Percentiles rank a stretch among this genome's conserved stretches.
Evolutionary conservation across 2,329 filamentous ascomycete genomes (phyloP).

Genomic region (Diaporthe batatas): DNA sequence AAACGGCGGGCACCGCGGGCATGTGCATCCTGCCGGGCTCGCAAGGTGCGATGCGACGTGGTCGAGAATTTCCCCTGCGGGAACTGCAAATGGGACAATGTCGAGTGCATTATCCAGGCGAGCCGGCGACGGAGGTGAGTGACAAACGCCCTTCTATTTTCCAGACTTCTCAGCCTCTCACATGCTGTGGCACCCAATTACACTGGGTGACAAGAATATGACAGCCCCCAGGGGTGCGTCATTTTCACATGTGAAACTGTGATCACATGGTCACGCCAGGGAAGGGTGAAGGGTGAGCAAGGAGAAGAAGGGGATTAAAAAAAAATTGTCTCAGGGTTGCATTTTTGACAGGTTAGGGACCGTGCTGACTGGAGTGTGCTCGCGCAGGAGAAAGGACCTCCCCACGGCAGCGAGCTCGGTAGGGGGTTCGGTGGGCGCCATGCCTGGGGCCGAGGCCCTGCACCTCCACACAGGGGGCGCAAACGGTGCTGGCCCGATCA

Average conservation of each 20-base stretch:
- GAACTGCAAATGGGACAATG: constrained; percentile 86
- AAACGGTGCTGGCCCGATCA: constrained; percentile 51
- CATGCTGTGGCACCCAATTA: neutral
- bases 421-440: constrained; percentile 48
- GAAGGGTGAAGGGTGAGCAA: neutral
- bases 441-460: constrained; percentile 60
- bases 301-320: neutral
- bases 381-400: constrained; percentile 58
- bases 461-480: constrained; percentile 51
- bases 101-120: constrained; percentile 82
- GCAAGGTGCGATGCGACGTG: constrained; percentile 95
- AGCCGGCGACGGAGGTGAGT: constrained; percentile 89
- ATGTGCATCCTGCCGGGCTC: constrained; percentile 87
- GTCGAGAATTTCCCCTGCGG: constrained; percentile 90
- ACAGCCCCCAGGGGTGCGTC: constrained; percentile 26
- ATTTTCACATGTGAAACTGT: constrained; percentile 43
- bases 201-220: constrained; percentile 16
- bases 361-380: constrained; percentile 16
- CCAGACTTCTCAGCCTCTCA: constrained; percentile 5
- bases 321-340: constrained; percentile 30
- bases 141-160: constrained; percentile 26
- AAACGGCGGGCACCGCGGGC: constrained; percentile 93
- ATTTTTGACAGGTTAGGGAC: constrained; percentile 26
- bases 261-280: constrained; percentile 40
- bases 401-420: constrained; percentile 51